A percentile compares a stretch with the other conserved stretches of the same genome.
phyloP scores from a whole-genome alignment of 129 eudicot species.

The Centrapalus pauciflorus region DNA sequence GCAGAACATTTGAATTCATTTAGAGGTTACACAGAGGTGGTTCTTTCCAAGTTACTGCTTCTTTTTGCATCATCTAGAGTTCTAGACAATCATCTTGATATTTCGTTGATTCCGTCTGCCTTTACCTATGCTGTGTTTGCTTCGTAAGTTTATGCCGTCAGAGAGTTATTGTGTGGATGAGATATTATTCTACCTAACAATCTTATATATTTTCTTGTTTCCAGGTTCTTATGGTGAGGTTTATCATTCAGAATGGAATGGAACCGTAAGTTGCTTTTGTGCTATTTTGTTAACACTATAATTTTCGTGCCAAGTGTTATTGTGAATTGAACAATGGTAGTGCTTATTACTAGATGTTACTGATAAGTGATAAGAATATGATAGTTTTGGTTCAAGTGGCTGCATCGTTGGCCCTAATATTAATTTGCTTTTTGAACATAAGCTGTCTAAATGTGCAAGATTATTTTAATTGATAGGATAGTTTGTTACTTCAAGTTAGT shows the following conservation, averaged over 20 bases:
- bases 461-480: background rate
- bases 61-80: background rate
- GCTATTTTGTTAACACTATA: background rate
- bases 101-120: background rate
- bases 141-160: background rate
- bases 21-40: background rate
- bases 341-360: background rate
- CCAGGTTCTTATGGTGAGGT: constrained; percentile 98
- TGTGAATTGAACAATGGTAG: background rate
- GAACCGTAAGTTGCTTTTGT: constrained; percentile 66
- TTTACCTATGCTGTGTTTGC: background rate
- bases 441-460: background rate
- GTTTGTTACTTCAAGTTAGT: background rate
- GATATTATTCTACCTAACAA: background rate
- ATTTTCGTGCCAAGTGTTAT: background rate
- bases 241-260: constrained; percentile 92
- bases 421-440: background rate
- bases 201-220: constrained; percentile 15
- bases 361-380: background rate
- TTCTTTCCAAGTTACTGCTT: background rate
- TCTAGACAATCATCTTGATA: background rate
- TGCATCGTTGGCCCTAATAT: constrained; percentile 5
- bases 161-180: background rate
- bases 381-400: constrained; percentile 14
- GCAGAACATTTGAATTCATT: background rate